phyloP scores from a whole-genome alignment of 2,329 filamentous ascomycete species.

The Trichoderma sp. region DNA sequence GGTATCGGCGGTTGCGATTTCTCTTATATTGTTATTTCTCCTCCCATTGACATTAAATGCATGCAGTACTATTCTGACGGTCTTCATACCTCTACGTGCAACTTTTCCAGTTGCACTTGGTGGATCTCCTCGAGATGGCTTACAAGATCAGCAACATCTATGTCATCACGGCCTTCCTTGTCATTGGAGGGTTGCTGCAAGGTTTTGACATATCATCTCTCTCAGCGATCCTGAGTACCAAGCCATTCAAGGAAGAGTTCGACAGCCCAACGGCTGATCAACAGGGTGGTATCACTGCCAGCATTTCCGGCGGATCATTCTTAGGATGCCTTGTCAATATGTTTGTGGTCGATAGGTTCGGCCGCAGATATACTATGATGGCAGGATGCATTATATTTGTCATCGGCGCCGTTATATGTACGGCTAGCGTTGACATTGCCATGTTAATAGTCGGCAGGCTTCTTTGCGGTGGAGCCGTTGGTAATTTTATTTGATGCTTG shows the following conservation, averaged over 20 bases:
- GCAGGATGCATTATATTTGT: background rate
- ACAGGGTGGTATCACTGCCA: slow-evolving; percentile 8
- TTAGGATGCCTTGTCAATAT: slow-evolving; percentile 7
- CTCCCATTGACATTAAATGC: background rate
- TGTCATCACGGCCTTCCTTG: background rate
- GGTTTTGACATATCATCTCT: slow-evolving; percentile 14
- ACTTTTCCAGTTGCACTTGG: background rate
- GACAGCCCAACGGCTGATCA: slow-evolving; percentile 8
- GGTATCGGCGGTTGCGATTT: background rate
- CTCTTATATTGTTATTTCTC: background rate
- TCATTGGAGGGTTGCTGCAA: slow-evolving; percentile 1
- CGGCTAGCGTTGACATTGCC: slow-evolving; percentile 1
- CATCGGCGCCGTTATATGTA: background rate
- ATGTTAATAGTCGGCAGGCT: slow-evolving; percentile 15
- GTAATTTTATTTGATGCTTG: background rate
- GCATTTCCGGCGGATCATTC: slow-evolving; percentile 2
- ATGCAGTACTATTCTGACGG: background rate
- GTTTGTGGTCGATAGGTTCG: background rate
- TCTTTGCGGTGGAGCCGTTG: background rate
- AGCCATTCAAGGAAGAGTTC: background rate
- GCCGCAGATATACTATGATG: background rate
- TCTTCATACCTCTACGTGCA: background rate
- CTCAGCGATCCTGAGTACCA: background rate
- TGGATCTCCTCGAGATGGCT: background rate
- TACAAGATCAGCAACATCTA: background rate